Evolutionary conservation across 2,329 filamentous ascomycete genomes (phyloP).

Genomic region (Calonectria multiphialidica): DNA sequence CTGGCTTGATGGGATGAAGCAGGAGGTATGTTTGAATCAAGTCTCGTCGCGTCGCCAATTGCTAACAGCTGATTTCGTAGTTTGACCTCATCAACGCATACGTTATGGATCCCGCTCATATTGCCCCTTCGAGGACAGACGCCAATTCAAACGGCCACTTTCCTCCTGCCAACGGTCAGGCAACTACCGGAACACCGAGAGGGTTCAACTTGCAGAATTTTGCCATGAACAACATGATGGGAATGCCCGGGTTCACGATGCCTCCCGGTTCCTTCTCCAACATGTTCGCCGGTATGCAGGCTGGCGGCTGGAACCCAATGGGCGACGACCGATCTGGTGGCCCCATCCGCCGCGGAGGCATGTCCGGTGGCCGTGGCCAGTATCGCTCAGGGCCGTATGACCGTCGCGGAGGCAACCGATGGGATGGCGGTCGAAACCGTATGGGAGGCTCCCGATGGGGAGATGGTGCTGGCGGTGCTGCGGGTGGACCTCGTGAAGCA

Average conservation of each 20-base stretch:
- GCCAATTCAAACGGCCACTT: slow-evolving; percentile 97
- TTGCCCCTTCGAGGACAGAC: slow-evolving; percentile 92
- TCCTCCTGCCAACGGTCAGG: slow-evolving; percentile 81
- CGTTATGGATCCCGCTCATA: slow-evolving; percentile 93
- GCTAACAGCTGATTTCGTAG: slow-evolving; percentile 57
- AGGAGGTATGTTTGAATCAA: slow-evolving; percentile 76
- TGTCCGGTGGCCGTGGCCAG: slow-evolving; percentile 62
- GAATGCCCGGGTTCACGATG: slow-evolving; percentile 71
- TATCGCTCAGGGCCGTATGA: slow-evolving; percentile 82
- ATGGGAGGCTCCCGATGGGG: slow-evolving; percentile 73
- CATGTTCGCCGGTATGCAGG: slow-evolving; percentile 67
- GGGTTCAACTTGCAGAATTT: slow-evolving; percentile 90
- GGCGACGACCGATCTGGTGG: slow-evolving; percentile 72
- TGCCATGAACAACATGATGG: slow-evolving; percentile 69
- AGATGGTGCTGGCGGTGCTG: slow-evolving; percentile 80
- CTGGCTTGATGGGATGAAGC: slow-evolving; percentile 83
- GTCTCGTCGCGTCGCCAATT: background rate
- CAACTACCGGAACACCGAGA: slow-evolving; percentile 85
- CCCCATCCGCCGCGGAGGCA: slow-evolving; percentile 76
- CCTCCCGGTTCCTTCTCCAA: slow-evolving; percentile 60
- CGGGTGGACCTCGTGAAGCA: slow-evolving; percentile 88
- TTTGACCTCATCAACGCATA: slow-evolving; percentile 93
- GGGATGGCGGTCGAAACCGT: slow-evolving; percentile 62
- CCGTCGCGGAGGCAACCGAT: slow-evolving; percentile 70
- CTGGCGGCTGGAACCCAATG: slow-evolving; percentile 63